phyloP scores from a whole-genome alignment of 2,329 filamentous ascomycete genomes.

The Diaporthe citriasiana region DNA sequence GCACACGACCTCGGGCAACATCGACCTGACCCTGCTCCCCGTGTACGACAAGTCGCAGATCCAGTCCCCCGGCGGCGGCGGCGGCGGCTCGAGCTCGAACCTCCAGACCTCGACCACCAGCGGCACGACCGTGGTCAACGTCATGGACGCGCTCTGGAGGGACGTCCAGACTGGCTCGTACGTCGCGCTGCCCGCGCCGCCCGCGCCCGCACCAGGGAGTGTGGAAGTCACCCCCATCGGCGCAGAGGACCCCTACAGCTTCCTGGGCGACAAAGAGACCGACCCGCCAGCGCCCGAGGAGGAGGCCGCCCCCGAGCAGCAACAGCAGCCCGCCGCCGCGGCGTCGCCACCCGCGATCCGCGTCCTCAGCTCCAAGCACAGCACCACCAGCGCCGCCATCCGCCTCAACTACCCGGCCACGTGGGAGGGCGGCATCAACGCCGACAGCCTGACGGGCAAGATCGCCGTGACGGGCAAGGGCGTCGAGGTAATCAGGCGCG shows the following conservation, averaged over 20 bases:
- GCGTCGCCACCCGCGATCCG: conserved; percentile 47
- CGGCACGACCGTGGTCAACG: conserved; percentile 55
- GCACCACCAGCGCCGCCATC: conserved; percentile 60
- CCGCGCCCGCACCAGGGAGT: background rate
- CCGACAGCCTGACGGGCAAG: conserved; percentile 57
- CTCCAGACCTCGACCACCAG: conserved; percentile 61
- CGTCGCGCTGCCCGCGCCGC: conserved; percentile 44
- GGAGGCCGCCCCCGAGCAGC: background rate
- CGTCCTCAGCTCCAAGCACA: conserved; percentile 58
- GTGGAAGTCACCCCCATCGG: conserved; percentile 38
- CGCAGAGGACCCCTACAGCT: conserved; percentile 43
- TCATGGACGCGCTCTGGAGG: conserved; percentile 63
- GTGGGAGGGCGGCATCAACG: conserved; percentile 63
- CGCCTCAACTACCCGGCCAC: conserved; percentile 60
- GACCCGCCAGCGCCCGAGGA: background rate
- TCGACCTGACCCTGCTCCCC: conserved; percentile 59
- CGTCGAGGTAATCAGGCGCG: conserved; percentile 55
- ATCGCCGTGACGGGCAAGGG: conserved; percentile 59
- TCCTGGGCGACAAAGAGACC: conserved; percentile 15
- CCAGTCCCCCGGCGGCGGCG: background rate
- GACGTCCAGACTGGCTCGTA: conserved; percentile 45
- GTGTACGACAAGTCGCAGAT: conserved; percentile 53
- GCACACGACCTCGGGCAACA: conserved; percentile 57
- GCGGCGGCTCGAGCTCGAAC: conserved; percentile 34
- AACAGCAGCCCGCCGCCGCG: conserved; percentile 23